Base-by-base conservation (phyloP, 768 basidiomycete genomes). In the Boletus sensibilis region DNA sequence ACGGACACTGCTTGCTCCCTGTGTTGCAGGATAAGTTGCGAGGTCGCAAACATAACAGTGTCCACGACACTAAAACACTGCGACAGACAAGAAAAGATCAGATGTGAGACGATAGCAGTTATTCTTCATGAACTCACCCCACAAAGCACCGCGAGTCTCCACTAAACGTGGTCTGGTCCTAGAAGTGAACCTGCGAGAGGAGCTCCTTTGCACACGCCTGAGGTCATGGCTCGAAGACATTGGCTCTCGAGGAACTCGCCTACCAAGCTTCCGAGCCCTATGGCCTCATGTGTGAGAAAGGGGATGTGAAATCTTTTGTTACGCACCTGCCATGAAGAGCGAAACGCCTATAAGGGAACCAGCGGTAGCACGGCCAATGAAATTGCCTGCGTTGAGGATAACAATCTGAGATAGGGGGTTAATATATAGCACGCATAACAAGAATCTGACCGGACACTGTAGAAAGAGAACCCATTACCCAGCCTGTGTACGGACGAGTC, bases 151-250 rank as follows among this genome's bases (percentile, higher is more conserved):
- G 77, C 76, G 7, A 82, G 79, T 45, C 75, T 72, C 80, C 81
- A 83, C 83, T 84, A 86, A 3, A 69, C 58, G 55, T 79, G 82
- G 8, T 73, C 64, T 21, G 73, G 55, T 2, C 80, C 76, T 3
- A 86, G 71, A 18, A 86, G 69, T 11, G 78, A 78, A 1, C 85
- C 84, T 42, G 77, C 76, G 25, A 84, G 76, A 9, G 85, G 83
- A 1, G 81, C 77, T 18, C 82, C 83, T 77, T 56, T 31, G 48
- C n/a, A 20, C 31, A 53, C 42, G 21, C 67, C 65, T 27, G 68
- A 63, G 21, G 72, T 50, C 8, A 64, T 66, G 68, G 16, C 20
- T 42, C 25, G 37, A 50, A 11, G 38, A 42, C 27, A 34, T 23
- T 34, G 14, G 10, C 5, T 42, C 20, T 31, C 12, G 23, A 41